Base-by-base conservation (phyloP, 352 stramenopile genomes). In the Globisporangium rhizosaccharum region DNA sequence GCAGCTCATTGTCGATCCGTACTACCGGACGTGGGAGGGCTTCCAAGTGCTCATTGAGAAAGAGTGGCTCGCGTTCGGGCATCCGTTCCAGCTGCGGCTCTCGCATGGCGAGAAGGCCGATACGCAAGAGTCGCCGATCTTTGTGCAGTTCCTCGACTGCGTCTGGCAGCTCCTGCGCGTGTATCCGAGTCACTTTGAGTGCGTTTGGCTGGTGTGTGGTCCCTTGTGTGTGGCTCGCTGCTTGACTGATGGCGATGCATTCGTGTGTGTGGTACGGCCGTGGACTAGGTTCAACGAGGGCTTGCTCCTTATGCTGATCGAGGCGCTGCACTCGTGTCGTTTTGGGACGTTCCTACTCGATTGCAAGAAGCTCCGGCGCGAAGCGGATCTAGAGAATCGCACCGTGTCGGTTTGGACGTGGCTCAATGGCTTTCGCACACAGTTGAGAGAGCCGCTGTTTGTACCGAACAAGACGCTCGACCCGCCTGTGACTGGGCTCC, bases 291-390 rank as follows among this genome's bases (percentile, higher is more conserved):
- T 99, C 74, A 99, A 98, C 65, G 85, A 96, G 62, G 79, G 78
- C 1, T 53, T 96, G 25, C 66, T 99, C 37, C 73, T 98, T 5
- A 76, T 97, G 57, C 73, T 99, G 25, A 92, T 90, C 0, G 96
- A 99, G 56, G 92, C 98, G 48, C 67, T 99, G 26, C 97, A 99
- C 71, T 98, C 90, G 15, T 98, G 96, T 66, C 94, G 96, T 39
- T 99, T 99, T 68, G 97, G 96, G 17, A 99, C 92, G 15, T 97
- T 99, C 53, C 74, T 99, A 39, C 97, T 97, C 53, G 95, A 99
- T 77, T 98, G 87, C 59, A 96, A 96, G 63, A 90, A 92, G 58
- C 76, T 87, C 18, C 78, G 85, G 0, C 55, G 73, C 5, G 76
- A 87, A 30, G 76, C 75, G 0, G 73, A 75, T 33, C 56, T 94